Percentiles rank a stretch among this genome's conserved stretches.
Conservation (phyloP, 768 basidiomycete species). For the Suillus plorans region DNA sequence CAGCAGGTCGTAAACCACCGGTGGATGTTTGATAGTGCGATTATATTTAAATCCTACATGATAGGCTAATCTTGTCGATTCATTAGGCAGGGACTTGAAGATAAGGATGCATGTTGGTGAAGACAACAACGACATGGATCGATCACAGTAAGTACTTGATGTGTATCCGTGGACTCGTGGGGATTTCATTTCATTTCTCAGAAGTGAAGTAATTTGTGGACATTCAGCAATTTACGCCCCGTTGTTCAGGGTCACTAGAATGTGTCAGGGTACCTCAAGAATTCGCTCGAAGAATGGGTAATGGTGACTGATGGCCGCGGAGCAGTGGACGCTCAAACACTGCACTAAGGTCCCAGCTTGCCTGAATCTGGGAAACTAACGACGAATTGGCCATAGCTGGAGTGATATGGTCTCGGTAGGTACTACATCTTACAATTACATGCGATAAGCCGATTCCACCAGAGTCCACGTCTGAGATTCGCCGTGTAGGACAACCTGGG, state of each 20-base stretch:
- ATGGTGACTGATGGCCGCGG: slow-evolving; percentile 15
- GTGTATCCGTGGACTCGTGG: slow-evolving; percentile 41
- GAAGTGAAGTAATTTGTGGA: neutral
- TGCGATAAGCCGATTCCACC: neutral
- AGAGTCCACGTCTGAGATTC: neutral
- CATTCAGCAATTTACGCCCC: slow-evolving; percentile 48
- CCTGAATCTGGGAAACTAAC: neutral
- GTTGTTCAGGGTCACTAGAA: slow-evolving; percentile 46
- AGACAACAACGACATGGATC: slow-evolving; percentile 56
- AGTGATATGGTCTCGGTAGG: neutral
- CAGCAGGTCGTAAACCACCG: slow-evolving; percentile 42
- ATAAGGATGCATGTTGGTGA: slow-evolving; percentile 50
- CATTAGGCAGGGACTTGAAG: slow-evolving; percentile 39
- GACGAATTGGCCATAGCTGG: neutral
- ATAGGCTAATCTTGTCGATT: neutral
- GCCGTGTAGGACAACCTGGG: neutral
- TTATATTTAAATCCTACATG: neutral
- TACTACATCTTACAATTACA: neutral
- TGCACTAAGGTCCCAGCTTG: neutral
- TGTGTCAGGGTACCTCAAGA: slow-evolving; percentile 45
- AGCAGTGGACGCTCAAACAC: neutral
- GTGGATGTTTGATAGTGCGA: slow-evolving; percentile 20
- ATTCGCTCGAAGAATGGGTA: slow-evolving; percentile 47
- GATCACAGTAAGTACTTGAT: slow-evolving; percentile 38
- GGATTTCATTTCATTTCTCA: slow-evolving; percentile 9